These are phyloP conservation scores for Cinnamomum chago DNA, from an alignment of 164 flowering plant species.

Conservation along the genomic window DNA sequence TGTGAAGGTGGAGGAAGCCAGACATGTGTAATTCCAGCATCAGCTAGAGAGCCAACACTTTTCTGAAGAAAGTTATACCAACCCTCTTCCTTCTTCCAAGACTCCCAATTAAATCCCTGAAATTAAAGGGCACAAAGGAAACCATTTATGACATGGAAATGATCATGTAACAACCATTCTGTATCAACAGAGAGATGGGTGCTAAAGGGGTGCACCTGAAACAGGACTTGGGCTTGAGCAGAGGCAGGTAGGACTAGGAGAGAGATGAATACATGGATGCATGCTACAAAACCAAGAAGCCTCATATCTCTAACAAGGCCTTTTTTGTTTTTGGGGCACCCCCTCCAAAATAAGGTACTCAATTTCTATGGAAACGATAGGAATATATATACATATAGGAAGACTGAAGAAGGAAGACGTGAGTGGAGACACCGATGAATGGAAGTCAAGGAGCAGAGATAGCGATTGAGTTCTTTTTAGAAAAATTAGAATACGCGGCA, in stretches of 20 bases:
- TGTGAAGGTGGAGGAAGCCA: conserved; percentile 88
- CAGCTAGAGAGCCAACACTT: conserved; percentile 38
- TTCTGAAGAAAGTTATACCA: conserved; percentile 51
- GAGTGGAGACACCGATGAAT: too few relatives aligned
- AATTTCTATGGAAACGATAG: too few relatives aligned
- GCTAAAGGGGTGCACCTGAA: conserved; percentile 1
- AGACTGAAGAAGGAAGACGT: too few relatives aligned
- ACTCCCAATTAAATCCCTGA: conserved; percentile 82
- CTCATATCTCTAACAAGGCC: conserved; percentile 2
- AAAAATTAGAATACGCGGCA: too few relatives aligned
- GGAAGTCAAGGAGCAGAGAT: too few relatives aligned
- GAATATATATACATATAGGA: too few relatives aligned
- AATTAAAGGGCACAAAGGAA: not conserved
- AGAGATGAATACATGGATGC: not conserved
- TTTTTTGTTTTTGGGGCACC: too few relatives aligned
- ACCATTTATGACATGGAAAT: not conserved
- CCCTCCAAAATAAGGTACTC: too few relatives aligned
- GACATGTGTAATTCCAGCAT: conserved; percentile 65
- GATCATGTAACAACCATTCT: not conserved
- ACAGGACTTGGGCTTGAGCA: conserved; percentile 9
- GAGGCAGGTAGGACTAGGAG: not conserved
- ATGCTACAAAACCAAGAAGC: not conserved
- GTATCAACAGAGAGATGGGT: not conserved
- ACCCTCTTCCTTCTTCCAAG: conserved; percentile 53
- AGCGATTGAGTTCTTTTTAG: too few relatives aligned